Evolutionary conservation across 169 alveolate genomes (phyloP), one percentile per base, ranked within the genome.

Genomic region (Plasmodium malariae): DNA sequence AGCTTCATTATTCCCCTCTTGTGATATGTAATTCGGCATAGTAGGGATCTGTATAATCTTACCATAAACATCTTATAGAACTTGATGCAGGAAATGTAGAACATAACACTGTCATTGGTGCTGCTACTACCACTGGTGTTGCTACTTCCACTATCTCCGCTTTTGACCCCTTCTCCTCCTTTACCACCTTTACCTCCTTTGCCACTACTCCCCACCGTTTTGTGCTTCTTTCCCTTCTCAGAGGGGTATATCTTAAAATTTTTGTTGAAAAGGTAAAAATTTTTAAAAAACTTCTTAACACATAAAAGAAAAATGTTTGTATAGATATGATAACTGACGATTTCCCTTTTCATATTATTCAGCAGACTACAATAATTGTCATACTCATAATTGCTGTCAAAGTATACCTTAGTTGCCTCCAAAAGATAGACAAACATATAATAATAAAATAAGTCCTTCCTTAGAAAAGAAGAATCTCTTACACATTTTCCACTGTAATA

Each of bases 181-280:
- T 30, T 2, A 2, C 11, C 70, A 30, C 2, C 21, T 6, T n/a
- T 24, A 36, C 70, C 9, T 2, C 43, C 11, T 14, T 40, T 36
- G 49, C 4, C 2, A 2, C 54, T 34, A 34, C 45, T 3, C 4
- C 6, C 28, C 12, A 17, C 3, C 0, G 28, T 32, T 63, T 37
- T 12, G 32, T 57, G 12, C 34, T 17, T 65, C n/a, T 28, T 68
- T 24, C 60, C n/a, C 2, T 37, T 5, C 73, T 48, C 2, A 14
- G 6, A 19, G 49, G 30, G 36, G 26, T 68, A 24, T 51, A 3
- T 24, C 60, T 40, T 68, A 43, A 68, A 68, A n/a, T 21, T 40
- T 9, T 49, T 43, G 37, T 68, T 43, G 37, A 68, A 68, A 4
- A n/a, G 3, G 60, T 68, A 68, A 49, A 68, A 68, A 26, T 40